Evolutionary conservation across 257 asterid species (phyloP), one percentile per base, ranked within the genome.

Genomic region (Nicotiana sylvestris): DNA sequence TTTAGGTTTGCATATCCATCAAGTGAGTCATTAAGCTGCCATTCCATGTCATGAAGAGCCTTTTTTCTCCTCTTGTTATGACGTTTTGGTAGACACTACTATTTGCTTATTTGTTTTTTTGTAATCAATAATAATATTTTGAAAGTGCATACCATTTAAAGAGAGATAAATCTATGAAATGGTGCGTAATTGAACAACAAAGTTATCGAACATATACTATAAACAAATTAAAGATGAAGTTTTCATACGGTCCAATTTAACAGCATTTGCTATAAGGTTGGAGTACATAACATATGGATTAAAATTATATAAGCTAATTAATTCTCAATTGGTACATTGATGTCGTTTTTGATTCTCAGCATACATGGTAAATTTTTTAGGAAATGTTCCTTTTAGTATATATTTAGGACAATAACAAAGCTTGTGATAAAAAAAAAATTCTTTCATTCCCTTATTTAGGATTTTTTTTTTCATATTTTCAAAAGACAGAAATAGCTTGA

Each of bases 11-110:
- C 62, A 6, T 74, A 74, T 15, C 67, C 61, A 67, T 62, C 56
- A 27, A 56, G 21, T 77, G 85, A 78, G 79, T 15, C 67, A 80
- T 9, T 74, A 49, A 64, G 64, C 37, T 78, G 58, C 68, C 91
- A 76, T 83, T 85, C 83, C 85, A 70, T 51, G 86, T 66, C 66
- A 62, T 72, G 64, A 61, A 72, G 64, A 66, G 46, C 78, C 57
- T 83, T 61, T 66, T 65, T 66, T 16, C n/a, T 13, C 0, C 10
- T 27, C 43, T 29, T 66, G 68, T 82, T 68, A 35, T 82, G 2
- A 83, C 39, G 5, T 68, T 81, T 84, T 35, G 51, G 17, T 55
- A 78, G 67, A 66, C 83, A 17, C 64, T 51, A 27, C 6, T 33
- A 33, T 61, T 32, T 32, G 74, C 46, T 15, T 30, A 16, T 16